These are phyloP conservation scores for Rhizomucor miehei DNA, from an alignment of 371 early-diverging fungal species.

Conservation along the genomic window DNA sequence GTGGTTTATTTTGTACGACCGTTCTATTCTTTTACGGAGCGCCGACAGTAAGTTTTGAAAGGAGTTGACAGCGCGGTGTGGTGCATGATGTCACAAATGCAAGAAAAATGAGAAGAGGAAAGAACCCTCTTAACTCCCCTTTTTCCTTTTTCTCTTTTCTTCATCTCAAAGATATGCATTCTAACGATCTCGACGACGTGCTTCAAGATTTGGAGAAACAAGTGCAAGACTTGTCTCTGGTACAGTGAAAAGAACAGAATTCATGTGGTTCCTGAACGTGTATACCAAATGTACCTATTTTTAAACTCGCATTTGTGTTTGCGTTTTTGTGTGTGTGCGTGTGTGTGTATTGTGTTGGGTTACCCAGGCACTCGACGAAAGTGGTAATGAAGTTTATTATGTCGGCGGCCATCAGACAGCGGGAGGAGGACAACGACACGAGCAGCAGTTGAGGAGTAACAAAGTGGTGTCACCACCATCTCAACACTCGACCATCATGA, in stretches of 20 bases:
- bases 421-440: too few relatives aligned
- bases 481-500: too few relatives aligned
- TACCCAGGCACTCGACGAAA: neutral
- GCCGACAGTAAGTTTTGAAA: too few relatives aligned
- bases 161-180: constrained; percentile 11
- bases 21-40: too few relatives aligned
- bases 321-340: neutral
- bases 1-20: too few relatives aligned
- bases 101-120: neutral
- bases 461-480: too few relatives aligned
- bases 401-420: too few relatives aligned
- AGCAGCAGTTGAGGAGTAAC: too few relatives aligned
- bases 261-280: too few relatives aligned
- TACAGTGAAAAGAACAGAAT: constrained; percentile 11
- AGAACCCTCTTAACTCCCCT: constrained; percentile 5
- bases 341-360: neutral
- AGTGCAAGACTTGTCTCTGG: constrained; percentile 40
- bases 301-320: constrained; percentile 1
- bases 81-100: constrained; percentile 8
- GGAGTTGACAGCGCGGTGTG: too few relatives aligned
- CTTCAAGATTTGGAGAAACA: constrained; percentile 40
- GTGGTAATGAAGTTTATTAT: too few relatives aligned
- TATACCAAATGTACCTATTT: neutral
- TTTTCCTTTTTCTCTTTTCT: constrained; percentile 10
- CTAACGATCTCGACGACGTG: constrained; percentile 25